Conservation (phyloP, 139 green algal species). For the Nannochloris sp. region DNA sequence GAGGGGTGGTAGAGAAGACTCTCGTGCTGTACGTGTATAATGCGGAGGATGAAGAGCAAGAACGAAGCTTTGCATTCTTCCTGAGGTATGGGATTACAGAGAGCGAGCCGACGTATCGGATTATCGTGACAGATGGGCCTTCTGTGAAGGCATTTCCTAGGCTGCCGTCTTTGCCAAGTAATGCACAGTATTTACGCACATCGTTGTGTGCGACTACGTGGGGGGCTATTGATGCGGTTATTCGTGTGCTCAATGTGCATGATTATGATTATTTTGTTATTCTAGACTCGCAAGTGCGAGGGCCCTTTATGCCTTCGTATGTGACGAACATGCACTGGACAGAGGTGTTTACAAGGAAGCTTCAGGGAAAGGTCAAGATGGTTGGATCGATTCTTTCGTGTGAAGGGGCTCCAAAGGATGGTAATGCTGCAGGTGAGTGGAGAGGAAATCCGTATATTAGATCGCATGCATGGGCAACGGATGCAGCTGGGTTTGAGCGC, state of each 20-base stretch:
- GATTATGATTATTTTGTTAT: conserved; percentile 28
- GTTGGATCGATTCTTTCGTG: conserved; percentile 37
- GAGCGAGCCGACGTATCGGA: conserved; percentile 11
- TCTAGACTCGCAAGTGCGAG: conserved; percentile 26
- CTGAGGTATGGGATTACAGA: conserved; percentile 18
- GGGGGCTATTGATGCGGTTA: conserved; percentile 12
- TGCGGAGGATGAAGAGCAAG: conserved; percentile 21
- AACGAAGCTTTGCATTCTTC: conserved; percentile 27
- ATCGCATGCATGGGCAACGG: conserved; percentile 24
- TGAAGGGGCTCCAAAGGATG: conserved; percentile 21
- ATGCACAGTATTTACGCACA: conserved; percentile 20
- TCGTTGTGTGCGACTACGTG: conserved; percentile 15
- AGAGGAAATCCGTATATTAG: conserved; percentile 19
- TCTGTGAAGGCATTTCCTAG: conserved; percentile 10
- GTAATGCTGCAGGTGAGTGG: conserved; percentile 25
- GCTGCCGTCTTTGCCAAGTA: conserved; percentile 18
- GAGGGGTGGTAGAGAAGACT: not conserved
- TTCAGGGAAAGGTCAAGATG: conserved; percentile 28
- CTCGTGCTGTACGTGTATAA: conserved; percentile 31
- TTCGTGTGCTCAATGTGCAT: not conserved
- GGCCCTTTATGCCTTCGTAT: conserved; percentile 43
- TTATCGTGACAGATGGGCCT: conserved; percentile 16
- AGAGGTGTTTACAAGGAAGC: conserved; percentile 19
- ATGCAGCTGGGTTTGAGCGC: conserved; percentile 13
- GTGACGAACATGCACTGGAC: conserved; percentile 28